Evolutionary conservation across 345 rosid species (phyloP).

Genomic region (Euphorbia tirucalli): DNA sequence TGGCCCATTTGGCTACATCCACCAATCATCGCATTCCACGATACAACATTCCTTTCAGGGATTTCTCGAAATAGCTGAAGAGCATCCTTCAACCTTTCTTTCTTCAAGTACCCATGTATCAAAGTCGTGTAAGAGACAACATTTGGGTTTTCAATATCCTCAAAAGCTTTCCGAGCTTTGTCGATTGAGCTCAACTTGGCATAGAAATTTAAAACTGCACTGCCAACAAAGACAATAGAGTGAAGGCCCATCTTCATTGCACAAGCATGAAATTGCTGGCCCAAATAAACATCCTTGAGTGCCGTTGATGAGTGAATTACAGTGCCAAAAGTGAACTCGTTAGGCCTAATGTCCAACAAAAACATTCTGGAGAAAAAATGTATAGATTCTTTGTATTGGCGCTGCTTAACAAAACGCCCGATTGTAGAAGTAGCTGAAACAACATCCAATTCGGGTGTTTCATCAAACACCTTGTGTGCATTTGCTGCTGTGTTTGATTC

Average conservation of each 20-base stretch:
- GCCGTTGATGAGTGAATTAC: conserved; percentile 51
- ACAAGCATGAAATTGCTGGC: conserved; percentile 61
- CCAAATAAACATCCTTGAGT: conserved; percentile 38
- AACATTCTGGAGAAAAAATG: conserved; percentile 51
- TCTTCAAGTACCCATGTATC: conserved; percentile 58
- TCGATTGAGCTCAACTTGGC: conserved; percentile 50
- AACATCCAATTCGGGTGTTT: conserved; percentile 48
- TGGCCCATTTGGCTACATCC: conserved; percentile 74
- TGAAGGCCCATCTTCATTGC: conserved; percentile 58
- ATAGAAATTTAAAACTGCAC: conserved; percentile 56
- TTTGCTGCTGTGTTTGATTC: neutral
- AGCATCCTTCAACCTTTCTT: conserved; percentile 46
- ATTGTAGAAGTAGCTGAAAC: conserved; percentile 53
- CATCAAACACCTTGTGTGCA: conserved; percentile 43
- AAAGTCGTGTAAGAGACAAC: conserved; percentile 66
- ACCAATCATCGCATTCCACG: conserved; percentile 80
- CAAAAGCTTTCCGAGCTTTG: conserved; percentile 55
- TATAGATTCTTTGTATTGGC: conserved; percentile 44
- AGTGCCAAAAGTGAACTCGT: conserved; percentile 70
- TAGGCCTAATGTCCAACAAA: conserved; percentile 50
- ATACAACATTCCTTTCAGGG: conserved; percentile 66
- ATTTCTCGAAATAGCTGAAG: conserved; percentile 42
- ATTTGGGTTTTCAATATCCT: conserved; percentile 57
- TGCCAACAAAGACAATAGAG: conserved; percentile 70
- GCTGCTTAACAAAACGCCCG: conserved; percentile 43